Evolutionary conservation across 441 rosid genomes (phyloP).

Genomic region (Monsonia emarginata): DNA sequence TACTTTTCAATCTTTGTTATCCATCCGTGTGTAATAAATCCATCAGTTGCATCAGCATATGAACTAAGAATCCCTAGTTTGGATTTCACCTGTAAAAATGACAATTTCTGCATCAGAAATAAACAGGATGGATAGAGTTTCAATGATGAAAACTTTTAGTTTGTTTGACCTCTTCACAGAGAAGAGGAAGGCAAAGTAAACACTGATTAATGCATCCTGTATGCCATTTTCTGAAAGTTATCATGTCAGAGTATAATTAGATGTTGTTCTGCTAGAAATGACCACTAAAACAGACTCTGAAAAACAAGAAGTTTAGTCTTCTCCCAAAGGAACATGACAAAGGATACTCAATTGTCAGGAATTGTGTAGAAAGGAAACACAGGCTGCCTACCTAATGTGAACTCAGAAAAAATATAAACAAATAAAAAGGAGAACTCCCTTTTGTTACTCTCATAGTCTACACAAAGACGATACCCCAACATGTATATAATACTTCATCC

Average conservation of each 20-base stretch:
- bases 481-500: background rate
- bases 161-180: too few species aligned
- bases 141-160: background rate
- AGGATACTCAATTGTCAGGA: background rate
- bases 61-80: conserved; percentile 76
- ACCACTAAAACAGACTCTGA: background rate
- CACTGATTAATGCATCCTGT: background rate
- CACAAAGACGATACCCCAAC: background rate
- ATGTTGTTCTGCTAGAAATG: background rate
- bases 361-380: background rate
- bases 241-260: background rate
- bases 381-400: background rate
- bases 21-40: conserved; percentile 91
- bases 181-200: background rate
- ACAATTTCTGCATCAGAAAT: conserved; percentile 13
- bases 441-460: background rate
- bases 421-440: too few species aligned
- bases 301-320: background rate
- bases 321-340: background rate
- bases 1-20: conserved; percentile 87
- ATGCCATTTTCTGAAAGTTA: background rate
- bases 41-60: conserved; percentile 75
- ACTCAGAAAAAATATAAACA: background rate
- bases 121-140: background rate
- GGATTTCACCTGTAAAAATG: conserved; percentile 66